Evolutionary conservation across 805 yeast genomes (phyloP).

Genomic region (Candida adriatica): DNA sequence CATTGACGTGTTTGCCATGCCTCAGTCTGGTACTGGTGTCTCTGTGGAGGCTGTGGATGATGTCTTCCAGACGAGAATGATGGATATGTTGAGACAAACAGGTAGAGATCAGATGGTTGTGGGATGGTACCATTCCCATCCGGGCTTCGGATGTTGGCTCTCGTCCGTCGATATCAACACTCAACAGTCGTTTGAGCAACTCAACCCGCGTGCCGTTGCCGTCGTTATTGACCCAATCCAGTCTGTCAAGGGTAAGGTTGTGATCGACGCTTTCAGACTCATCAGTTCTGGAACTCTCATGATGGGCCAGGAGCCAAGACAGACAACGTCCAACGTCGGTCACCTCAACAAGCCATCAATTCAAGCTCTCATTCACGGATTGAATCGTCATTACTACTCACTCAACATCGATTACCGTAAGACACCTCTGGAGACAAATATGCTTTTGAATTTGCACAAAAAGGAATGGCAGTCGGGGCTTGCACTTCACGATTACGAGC

Average conservation of each 20-base stretch:
- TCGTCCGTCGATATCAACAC: constrained; percentile 97
- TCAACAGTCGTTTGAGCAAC: constrained; percentile 94
- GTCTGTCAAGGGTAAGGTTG: constrained; percentile 97
- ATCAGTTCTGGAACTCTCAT: constrained; percentile 81
- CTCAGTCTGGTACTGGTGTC: constrained; percentile 97
- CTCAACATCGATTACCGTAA: constrained; percentile 91
- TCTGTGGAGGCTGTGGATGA: constrained; percentile 99
- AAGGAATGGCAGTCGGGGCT: constrained; percentile 94
- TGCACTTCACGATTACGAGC: constrained; percentile 66
- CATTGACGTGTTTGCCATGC: constrained; percentile 98
- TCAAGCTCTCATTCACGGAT: constrained; percentile 94
- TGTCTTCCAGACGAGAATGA: constrained; percentile 97
- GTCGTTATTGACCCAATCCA: constrained; percentile 98
- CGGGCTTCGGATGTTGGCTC: constrained; percentile 99
- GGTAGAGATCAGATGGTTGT: constrained; percentile 99
- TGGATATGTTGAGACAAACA: constrained; percentile 98
- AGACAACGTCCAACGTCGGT: constrained; percentile 93
- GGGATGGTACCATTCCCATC: constrained; percentile 99
- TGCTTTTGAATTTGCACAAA: constrained; percentile 91
- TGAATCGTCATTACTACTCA: constrained; percentile 94
- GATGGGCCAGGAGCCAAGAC: constrained; percentile 98
- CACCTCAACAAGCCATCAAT: constrained; percentile 93
- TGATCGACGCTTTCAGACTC: constrained; percentile 95
- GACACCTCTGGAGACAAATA: constrained; percentile 85
- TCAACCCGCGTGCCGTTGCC: constrained; percentile 93